Percentiles rank a stretch among this genome's conserved stretches.
These are phyloP conservation scores for Pseudogymnoascus sp. DNA, from an alignment of 2,329 filamentous ascomycete genomes.

Conservation along the genomic window DNA sequence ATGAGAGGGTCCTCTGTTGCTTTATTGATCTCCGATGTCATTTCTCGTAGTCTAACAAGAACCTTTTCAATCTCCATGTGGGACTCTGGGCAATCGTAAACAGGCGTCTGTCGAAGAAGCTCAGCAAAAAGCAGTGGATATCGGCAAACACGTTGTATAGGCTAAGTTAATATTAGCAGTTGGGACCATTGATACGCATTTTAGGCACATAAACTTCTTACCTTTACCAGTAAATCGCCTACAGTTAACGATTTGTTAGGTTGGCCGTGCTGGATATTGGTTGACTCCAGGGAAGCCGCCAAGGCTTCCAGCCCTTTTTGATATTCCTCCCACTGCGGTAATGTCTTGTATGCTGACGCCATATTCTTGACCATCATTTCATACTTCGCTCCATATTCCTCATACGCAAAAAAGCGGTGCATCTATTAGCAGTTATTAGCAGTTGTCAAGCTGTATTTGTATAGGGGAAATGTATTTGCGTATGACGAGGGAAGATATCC, in stretches of 20 bases:
- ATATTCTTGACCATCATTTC: slow-evolving; percentile 76
- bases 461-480: not conserved
- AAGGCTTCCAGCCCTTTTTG: slow-evolving; percentile 80
- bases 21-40: slow-evolving; percentile 71
- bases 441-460: not conserved
- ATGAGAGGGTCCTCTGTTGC: slow-evolving; percentile 70
- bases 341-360: slow-evolving; percentile 55
- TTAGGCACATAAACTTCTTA: slow-evolving; percentile 28
- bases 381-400: slow-evolving; percentile 86
- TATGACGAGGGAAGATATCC: not conserved
- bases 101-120: slow-evolving; percentile 72
- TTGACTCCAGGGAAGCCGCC: slow-evolving; percentile 63
- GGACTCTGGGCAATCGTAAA: slow-evolving; percentile 73
- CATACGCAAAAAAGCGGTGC: slow-evolving; percentile 74
- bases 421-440: slow-evolving; percentile 44
- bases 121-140: slow-evolving; percentile 84
- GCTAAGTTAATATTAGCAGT: slow-evolving; percentile 41
- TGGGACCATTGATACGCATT: not conserved
- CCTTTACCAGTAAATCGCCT: slow-evolving; percentile 84
- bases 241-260: slow-evolving; percentile 72
- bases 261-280: slow-evolving; percentile 53
- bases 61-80: slow-evolving; percentile 72
- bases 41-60: slow-evolving; percentile 61
- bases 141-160: slow-evolving; percentile 84
- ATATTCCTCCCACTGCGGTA: slow-evolving; percentile 68